These are phyloP conservation scores for Jackrogersella minutella DNA, from an alignment of 495 filamentous ascomycete species.

Conservation along the genomic window DNA sequence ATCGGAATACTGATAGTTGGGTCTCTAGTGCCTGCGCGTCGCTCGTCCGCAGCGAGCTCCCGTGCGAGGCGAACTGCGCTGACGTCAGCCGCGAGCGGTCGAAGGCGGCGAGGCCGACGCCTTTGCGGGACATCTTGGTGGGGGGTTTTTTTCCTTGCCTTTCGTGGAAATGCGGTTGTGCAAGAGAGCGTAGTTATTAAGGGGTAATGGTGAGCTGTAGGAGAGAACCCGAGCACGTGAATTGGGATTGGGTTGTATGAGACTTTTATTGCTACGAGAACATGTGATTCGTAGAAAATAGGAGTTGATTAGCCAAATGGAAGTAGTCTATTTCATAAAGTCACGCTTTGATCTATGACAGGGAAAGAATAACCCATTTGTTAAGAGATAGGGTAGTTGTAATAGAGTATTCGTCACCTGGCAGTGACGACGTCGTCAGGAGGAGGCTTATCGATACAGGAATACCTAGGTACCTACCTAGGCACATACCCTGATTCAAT, in stretches of 20 bases:
- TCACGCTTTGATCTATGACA: no score
- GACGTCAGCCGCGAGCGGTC: conserved; percentile 80
- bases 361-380: no score
- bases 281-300: not conserved
- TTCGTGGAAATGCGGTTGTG: no score
- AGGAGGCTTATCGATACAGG: no score
- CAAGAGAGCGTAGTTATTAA: no score
- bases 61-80: conserved; percentile 88
- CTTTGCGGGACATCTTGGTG: conserved; percentile 63
- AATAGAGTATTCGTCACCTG: no score
- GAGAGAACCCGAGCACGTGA: not conserved
- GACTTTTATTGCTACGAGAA: not conserved
- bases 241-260: not conserved
- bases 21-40: conserved; percentile 85
- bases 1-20: conserved; percentile 95
- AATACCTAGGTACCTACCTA: no score
- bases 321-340: no score
- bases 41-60: conserved; percentile 77
- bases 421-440: no score
- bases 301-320: no score
- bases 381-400: no score
- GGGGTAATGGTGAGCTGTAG: not conserved
- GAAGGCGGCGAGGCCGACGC: conserved; percentile 92
- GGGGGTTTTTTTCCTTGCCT: not conserved
- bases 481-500: not conserved